Percentiles rank a stretch among this genome's conserved stretches.
Evolutionary conservation across 148 eudicot genomes (phyloP).

Genomic region (Beta vulgaris): DNA sequence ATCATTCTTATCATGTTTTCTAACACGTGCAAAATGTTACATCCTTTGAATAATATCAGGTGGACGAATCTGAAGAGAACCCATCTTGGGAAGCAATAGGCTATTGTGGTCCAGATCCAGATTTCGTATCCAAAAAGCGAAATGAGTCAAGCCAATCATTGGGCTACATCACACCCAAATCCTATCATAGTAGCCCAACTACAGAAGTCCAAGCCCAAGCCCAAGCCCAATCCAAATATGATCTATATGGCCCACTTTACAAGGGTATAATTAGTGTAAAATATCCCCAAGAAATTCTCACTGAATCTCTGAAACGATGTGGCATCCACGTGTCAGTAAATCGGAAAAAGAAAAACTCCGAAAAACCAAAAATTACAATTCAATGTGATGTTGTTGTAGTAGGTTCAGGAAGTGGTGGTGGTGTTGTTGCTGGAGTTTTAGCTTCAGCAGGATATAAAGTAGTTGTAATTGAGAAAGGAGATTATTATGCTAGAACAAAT

Average conservation of each 20-base stretch:
- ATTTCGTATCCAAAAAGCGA: constrained; percentile 23
- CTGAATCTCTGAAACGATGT: constrained; percentile 15
- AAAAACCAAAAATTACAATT: constrained; percentile 27
- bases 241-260: constrained; percentile 48
- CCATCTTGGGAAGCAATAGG: constrained; percentile 66
- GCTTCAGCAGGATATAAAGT: constrained; percentile 76
- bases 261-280: constrained; percentile 39
- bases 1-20: too few relatives aligned
- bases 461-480: constrained; percentile 70
- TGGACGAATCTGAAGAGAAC: constrained; percentile 54
- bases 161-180: not conserved
- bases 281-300: constrained; percentile 27
- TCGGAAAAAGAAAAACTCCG: constrained; percentile 3
- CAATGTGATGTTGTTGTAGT: constrained; percentile 70
- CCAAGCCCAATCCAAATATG: constrained; percentile 26
- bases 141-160: not conserved
- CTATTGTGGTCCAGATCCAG: constrained; percentile 66
- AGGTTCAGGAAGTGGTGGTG: constrained; percentile 80
- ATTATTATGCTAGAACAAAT: constrained; percentile 45
- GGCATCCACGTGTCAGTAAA: constrained; percentile 42
- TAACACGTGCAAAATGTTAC: too few relatives aligned
- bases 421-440: constrained; percentile 63
- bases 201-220: not conserved
- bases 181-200: not conserved
- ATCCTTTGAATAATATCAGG: constrained; percentile 35